phyloP scores from a whole-genome alignment of 2,329 filamentous ascomycete genomes.

The Exophiala viscosa region DNA sequence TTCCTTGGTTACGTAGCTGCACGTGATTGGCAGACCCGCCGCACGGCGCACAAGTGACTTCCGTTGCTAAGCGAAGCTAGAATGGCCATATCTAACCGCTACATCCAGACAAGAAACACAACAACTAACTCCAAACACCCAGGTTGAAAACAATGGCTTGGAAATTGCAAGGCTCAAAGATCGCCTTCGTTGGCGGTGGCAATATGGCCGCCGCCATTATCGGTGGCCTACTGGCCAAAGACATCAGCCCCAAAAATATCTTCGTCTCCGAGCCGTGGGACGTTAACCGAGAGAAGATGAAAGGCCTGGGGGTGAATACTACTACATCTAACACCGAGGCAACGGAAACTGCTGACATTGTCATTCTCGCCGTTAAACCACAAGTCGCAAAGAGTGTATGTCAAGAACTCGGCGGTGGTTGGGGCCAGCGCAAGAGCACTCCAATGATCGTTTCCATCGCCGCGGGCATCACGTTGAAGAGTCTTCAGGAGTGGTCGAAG shows the following conservation, averaged over 20 bases:
- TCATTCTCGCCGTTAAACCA: slow-evolving; percentile 1
- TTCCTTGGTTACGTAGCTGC: no score
- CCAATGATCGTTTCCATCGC: background rate
- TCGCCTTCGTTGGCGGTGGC: background rate
- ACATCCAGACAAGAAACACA: background rate
- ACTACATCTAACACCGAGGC: background rate
- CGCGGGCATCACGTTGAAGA: background rate
- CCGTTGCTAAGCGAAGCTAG: slow-evolving; percentile 80
- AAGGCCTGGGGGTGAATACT: background rate
- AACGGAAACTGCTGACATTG: background rate
- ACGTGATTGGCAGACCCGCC: no score
- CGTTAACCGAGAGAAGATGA: slow-evolving; percentile 2
- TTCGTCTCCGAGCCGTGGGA: slow-evolving; percentile 1
- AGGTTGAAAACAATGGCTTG: background rate
- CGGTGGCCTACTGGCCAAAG: background rate
- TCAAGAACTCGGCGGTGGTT: slow-evolving; percentile 1
- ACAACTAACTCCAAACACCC: background rate
- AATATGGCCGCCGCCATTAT: slow-evolving; percentile 2
- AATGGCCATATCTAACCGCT: background rate
- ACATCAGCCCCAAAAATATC: background rate
- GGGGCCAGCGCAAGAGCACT: background rate
- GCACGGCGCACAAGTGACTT: slow-evolving; percentile 56
- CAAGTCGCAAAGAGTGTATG: slow-evolving; percentile 1
- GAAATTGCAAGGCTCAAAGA: background rate
- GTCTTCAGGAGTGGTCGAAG: background rate